These are phyloP conservation scores for Melastoma malabathricum DNA, from an alignment of 345 rosid species.

Conservation along the genomic window DNA sequence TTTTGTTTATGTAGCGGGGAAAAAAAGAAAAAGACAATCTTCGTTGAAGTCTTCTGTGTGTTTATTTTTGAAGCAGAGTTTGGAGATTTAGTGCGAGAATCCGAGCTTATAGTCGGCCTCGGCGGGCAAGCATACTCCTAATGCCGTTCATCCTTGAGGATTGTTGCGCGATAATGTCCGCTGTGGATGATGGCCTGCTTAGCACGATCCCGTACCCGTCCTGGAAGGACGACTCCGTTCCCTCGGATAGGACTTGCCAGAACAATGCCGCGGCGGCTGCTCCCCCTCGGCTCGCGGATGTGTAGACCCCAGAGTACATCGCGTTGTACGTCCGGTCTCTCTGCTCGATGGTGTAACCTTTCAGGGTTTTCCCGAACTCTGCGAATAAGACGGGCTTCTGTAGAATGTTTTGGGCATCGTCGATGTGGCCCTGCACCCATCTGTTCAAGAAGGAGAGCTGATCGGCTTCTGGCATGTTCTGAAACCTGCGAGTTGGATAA, in stretches of 20 bases:
- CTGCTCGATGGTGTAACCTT: constrained; percentile 10
- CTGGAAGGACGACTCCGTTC: constrained; percentile 15
- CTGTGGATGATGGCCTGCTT: constrained; percentile 14
- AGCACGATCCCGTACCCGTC: constrained; percentile 33
- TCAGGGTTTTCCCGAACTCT: constrained; percentile 32
- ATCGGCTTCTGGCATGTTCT: constrained; percentile 8
- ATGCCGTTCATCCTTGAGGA: constrained; percentile 16
- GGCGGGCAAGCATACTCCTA: too few relatives aligned
- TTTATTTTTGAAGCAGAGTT: too few relatives aligned
- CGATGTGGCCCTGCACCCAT: constrained; percentile 25
- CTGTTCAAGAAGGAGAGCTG: constrained; percentile 20
- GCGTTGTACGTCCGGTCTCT: constrained; percentile 19
- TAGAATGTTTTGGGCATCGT: constrained; percentile 16
- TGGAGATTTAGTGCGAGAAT: too few relatives aligned
- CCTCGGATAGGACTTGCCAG: constrained; percentile 32
- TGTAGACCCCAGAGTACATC: constrained; percentile 16
- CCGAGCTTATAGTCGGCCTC: too few relatives aligned
- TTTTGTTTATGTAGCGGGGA: too few relatives aligned
- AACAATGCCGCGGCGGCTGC: constrained; percentile 28
- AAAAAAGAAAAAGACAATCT: too few relatives aligned
- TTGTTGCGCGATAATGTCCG: constrained; percentile 12
- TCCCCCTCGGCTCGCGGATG: constrained; percentile 17
- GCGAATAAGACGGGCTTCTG: constrained; percentile 31
- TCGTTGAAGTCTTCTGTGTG: too few relatives aligned
- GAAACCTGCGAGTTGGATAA: constrained; percentile 11